phyloP scores from a whole-genome alignment of 179 eudicot species.

The Nepenthes alata region DNA sequence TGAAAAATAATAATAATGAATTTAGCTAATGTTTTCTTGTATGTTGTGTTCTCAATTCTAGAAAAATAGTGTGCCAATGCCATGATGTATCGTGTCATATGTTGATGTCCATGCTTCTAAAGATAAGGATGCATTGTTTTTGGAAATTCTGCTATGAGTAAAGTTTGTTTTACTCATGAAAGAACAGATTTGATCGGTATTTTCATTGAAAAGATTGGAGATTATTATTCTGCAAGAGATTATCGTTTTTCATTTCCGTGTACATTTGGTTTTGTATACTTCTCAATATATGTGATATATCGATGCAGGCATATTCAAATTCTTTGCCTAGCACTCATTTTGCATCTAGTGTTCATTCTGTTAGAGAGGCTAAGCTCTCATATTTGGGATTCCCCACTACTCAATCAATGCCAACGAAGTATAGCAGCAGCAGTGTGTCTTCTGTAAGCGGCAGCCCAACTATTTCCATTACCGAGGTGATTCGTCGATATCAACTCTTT shows the following conservation, averaged over 20 bases:
- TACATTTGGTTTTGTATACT: not conserved
- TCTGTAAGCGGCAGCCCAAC: constrained; percentile 49
- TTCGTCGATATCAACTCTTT: not conserved
- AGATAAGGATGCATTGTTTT: too few relatives aligned
- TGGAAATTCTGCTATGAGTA: too few relatives aligned
- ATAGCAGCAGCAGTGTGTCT: constrained; percentile 33
- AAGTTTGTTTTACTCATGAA: too few relatives aligned
- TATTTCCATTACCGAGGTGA: constrained; percentile 74
- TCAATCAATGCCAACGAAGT: constrained; percentile 60
- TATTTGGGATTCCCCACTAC: constrained; percentile 59
- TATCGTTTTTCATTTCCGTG: not conserved
- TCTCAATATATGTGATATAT: not conserved
- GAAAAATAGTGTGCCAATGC: too few relatives aligned
- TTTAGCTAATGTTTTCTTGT: too few relatives aligned
- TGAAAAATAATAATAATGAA: too few relatives aligned
- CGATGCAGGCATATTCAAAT: constrained; percentile 49
- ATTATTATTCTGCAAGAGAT: not conserved
- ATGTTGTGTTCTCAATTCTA: too few relatives aligned
- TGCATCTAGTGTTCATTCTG: constrained; percentile 54
- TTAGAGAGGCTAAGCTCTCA: constrained; percentile 62
- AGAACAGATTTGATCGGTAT: too few relatives aligned
- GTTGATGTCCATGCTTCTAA: too few relatives aligned
- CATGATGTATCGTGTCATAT: too few relatives aligned
- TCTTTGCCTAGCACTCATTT: constrained; percentile 49
- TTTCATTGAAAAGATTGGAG: too few relatives aligned